A percentile compares a stretch with the other conserved stretches of the same genome.
Evolutionary conservation across 805 yeast genomes (phyloP).

Genomic region (Metschnikowia shivogae): DNA sequence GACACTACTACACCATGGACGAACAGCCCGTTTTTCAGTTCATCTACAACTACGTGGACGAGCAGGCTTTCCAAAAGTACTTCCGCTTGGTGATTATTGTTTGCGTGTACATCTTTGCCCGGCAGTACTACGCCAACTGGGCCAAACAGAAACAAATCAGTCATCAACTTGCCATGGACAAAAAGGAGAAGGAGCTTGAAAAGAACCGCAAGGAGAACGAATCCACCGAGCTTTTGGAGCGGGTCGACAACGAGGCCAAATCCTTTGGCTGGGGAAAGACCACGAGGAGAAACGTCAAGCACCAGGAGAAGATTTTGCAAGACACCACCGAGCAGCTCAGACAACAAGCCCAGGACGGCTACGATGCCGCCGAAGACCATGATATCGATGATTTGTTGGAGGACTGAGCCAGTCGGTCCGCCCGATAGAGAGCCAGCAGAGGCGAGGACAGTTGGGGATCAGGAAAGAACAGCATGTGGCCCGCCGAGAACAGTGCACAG

Average conservation of each 20-base stretch:
- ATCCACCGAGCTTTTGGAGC: slow-evolving; percentile 28
- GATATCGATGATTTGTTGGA: slow-evolving; percentile 69
- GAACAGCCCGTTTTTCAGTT: slow-evolving; percentile 18
- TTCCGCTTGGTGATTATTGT: slow-evolving; percentile 46
- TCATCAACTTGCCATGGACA: slow-evolving; percentile 45
- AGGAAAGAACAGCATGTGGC: too few species aligned
- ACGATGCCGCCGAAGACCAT: slow-evolving; percentile 51
- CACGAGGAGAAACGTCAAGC: slow-evolving; percentile 57
- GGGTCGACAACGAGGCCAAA: slow-evolving; percentile 37
- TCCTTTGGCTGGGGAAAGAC: slow-evolving; percentile 79
- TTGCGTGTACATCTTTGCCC: slow-evolving; percentile 58
- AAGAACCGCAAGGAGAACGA: slow-evolving; percentile 30
- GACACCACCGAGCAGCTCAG: slow-evolving; percentile 38
- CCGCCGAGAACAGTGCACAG: too few species aligned
- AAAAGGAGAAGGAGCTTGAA: slow-evolving; percentile 36
- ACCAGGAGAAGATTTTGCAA: slow-evolving; percentile 52
- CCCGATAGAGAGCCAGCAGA: too few species aligned
- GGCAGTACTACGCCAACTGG: slow-evolving; percentile 54
- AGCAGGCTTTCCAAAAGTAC: slow-evolving; percentile 42
- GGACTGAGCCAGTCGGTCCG: slow-evolving; percentile 2
- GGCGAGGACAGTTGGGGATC: too few species aligned
- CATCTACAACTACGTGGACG: slow-evolving; percentile 34
- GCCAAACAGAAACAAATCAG: slow-evolving; percentile 52
- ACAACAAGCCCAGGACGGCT: slow-evolving; percentile 42
- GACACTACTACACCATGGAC: slow-evolving; percentile 1